Evolutionary conservation across 768 basidiomycete genomes (phyloP).

Genomic region (Rubroboletus pulcherrimus): DNA sequence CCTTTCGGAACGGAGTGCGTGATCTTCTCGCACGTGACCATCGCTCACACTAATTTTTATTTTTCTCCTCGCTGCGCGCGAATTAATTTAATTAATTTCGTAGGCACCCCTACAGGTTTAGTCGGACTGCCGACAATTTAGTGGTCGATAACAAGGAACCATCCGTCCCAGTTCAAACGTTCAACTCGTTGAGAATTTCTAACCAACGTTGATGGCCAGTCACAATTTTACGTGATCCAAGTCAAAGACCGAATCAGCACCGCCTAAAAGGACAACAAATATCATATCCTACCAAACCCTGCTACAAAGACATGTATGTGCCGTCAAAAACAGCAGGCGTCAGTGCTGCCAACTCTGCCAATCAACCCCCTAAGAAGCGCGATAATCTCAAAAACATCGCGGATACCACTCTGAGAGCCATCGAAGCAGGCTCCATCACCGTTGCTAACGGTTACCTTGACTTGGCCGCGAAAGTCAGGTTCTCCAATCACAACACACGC

Average conservation of each 20-base stretch:
- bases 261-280: background rate
- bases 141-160: too few relatives aligned
- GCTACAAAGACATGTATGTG: background rate
- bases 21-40: background rate
- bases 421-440: conserved; percentile 44
- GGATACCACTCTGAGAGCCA: conserved; percentile 45
- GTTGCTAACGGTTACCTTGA: conserved; percentile 29
- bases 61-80: too few relatives aligned
- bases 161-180: too few relatives aligned
- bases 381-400: conserved; percentile 40
- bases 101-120: too few relatives aligned
- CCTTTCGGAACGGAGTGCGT: background rate
- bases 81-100: too few relatives aligned
- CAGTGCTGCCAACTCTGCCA: background rate
- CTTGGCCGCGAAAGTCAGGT: conserved; percentile 32
- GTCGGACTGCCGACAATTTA: too few relatives aligned
- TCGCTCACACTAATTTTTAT: too few relatives aligned
- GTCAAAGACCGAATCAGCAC: background rate
- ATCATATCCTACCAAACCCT: too few relatives aligned
- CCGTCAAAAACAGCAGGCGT: background rate
- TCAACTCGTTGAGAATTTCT: too few relatives aligned
- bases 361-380: conserved; percentile 7
- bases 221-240: background rate
- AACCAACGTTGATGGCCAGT: background rate
- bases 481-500: conserved; percentile 41